Percentiles rank a stretch among this genome's conserved stretches.
These are phyloP conservation scores for Helotiales sp. DNA, from an alignment of 2,329 filamentous ascomycete genomes.

Conservation along the genomic window DNA sequence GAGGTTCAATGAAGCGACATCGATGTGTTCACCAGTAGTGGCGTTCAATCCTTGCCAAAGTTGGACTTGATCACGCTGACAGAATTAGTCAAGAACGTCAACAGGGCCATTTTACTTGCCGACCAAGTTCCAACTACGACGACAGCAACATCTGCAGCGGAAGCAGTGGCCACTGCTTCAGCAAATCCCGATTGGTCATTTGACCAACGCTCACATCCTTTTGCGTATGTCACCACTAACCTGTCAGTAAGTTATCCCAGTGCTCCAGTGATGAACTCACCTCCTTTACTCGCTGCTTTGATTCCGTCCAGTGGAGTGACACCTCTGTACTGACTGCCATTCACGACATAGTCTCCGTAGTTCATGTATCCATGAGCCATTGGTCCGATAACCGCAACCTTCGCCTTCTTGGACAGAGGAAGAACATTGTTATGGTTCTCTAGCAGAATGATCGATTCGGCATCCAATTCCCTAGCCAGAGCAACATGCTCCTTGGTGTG, in stretches of 20 bases:
- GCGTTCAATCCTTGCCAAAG: slow-evolving; percentile 74
- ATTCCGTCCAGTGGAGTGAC: slow-evolving; percentile 75
- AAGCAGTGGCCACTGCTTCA: slow-evolving; percentile 68
- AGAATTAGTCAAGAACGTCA: neutral
- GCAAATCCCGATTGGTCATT: slow-evolving; percentile 69
- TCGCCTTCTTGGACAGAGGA: slow-evolving; percentile 69
- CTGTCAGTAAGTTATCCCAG: neutral
- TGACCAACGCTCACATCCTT: slow-evolving; percentile 77
- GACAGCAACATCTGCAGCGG: slow-evolving; percentile 72
- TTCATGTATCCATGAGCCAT: slow-evolving; percentile 77
- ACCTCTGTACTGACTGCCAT: slow-evolving; percentile 65
- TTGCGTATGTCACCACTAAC: slow-evolving; percentile 62
- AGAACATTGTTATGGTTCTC: slow-evolving; percentile 74
- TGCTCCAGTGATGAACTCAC: slow-evolving; percentile 23
- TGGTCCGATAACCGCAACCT: slow-evolving; percentile 74
- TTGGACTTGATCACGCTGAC: slow-evolving; percentile 68
- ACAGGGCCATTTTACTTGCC: slow-evolving; percentile 17
- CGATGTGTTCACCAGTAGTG: slow-evolving; percentile 77
- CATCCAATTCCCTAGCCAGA: slow-evolving; percentile 75
- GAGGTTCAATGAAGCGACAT: slow-evolving; percentile 65
- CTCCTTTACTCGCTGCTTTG: slow-evolving; percentile 61
- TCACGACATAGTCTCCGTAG: slow-evolving; percentile 76
- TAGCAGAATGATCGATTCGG: slow-evolving; percentile 78
- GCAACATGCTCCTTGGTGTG: slow-evolving; percentile 71
- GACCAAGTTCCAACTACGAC: slow-evolving; percentile 79